phyloP scores from a whole-genome alignment of 805 yeast genomes.

The Candida saitoana region DNA sequence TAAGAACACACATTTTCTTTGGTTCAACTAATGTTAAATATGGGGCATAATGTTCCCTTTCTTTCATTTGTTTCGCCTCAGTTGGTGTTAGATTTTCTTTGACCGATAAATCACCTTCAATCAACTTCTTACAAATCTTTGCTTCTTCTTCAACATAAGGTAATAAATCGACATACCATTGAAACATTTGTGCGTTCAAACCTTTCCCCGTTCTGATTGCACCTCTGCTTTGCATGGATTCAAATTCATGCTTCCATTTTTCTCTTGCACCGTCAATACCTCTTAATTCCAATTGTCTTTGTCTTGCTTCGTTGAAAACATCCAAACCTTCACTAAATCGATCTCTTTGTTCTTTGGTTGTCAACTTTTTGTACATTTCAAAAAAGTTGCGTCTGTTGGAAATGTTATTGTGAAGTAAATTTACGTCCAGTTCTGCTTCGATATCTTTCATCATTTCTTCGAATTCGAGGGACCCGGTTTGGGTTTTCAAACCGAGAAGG shows the following conservation, averaged over 20 bases:
- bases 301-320: slow-evolving; percentile 69
- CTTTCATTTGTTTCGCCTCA: slow-evolving; percentile 24
- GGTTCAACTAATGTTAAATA: slow-evolving; percentile 68
- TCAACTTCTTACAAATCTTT: slow-evolving; percentile 46
- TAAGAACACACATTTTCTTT: slow-evolving; percentile 76
- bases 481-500: slow-evolving; percentile 42
- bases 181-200: slow-evolving; percentile 72
- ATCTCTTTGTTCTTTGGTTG: slow-evolving; percentile 37
- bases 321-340: slow-evolving; percentile 67
- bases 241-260: slow-evolving; percentile 84
- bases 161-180: slow-evolving; percentile 74
- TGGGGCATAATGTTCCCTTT: slow-evolving; percentile 66
- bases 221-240: slow-evolving; percentile 58
- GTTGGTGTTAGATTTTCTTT: slow-evolving; percentile 15
- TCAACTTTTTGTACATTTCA: slow-evolving; percentile 54
- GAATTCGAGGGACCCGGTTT: slow-evolving; percentile 16
- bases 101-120: slow-evolving; percentile 21
- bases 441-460: slow-evolving; percentile 25
- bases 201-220: slow-evolving; percentile 51
- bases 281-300: slow-evolving; percentile 66
- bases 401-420: slow-evolving; percentile 28
- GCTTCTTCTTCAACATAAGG: slow-evolving; percentile 71
- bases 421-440: slow-evolving; percentile 22
- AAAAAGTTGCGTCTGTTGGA: slow-evolving; percentile 58
- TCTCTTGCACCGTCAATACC: slow-evolving; percentile 83